Evolutionary conservation across 257 asterid genomes (phyloP).

Genomic region (Solanum chilense): DNA sequence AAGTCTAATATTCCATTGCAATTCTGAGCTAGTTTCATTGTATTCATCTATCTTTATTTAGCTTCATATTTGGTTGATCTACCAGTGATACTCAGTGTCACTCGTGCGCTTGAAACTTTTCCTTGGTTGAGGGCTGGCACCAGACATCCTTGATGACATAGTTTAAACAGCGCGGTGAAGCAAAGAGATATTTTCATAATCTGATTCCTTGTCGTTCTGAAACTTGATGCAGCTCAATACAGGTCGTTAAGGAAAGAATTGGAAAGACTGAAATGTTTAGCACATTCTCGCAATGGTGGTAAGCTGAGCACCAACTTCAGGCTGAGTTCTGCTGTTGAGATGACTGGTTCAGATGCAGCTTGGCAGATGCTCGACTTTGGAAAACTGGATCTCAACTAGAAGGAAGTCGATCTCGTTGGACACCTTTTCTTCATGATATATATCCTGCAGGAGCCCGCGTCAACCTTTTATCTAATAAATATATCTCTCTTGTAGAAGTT

Average conservation of each 20-base stretch:
- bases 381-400: constrained; percentile 43
- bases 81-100: background rate
- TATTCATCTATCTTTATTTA: background rate
- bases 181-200: background rate
- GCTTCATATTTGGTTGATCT: background rate
- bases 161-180: background rate
- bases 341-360: constrained; percentile 14
- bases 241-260: constrained; percentile 41
- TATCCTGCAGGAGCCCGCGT: background rate
- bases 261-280: constrained; percentile 36
- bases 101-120: background rate
- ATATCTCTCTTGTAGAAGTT: background rate
- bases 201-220: background rate
- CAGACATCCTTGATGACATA: background rate
- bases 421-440: background rate
- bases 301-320: constrained; percentile 17
- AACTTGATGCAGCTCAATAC: constrained; percentile 44
- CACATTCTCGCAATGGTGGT: constrained; percentile 3
- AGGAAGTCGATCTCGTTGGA: background rate
- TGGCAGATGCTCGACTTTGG: constrained; percentile 47
- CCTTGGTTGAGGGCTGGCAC: background rate
- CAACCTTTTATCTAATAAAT: background rate
- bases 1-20: background rate
- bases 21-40: background rate
- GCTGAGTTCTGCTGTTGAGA: constrained; percentile 15